Percentiles rank a stretch among this genome's conserved stretches.
phyloP scores from a whole-genome alignment of 164 flowering plant genomes.

The Aristolochia fimbriata region DNA sequence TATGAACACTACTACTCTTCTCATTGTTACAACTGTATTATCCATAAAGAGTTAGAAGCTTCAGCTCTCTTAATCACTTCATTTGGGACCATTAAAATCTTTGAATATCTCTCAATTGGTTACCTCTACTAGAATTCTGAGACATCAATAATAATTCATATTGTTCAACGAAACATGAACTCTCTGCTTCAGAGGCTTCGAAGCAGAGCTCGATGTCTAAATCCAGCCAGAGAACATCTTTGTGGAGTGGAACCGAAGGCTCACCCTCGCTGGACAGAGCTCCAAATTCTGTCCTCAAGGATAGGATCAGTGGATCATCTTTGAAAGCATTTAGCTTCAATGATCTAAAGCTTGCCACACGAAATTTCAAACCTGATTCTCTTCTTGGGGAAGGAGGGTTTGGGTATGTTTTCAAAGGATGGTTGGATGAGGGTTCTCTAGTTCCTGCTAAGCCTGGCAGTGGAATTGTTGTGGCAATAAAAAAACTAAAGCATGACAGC shows the following conservation, averaged over 20 bases:
- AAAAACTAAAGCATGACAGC: constrained; percentile 70
- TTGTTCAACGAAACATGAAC: not conserved
- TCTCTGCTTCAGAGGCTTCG: not conserved
- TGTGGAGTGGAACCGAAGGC: not conserved
- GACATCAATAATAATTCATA: not conserved
- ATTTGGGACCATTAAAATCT: too few relatives aligned
- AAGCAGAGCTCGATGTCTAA: not conserved
- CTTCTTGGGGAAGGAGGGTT: constrained; percentile 90
- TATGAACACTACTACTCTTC: not conserved
- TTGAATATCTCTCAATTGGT: too few relatives aligned
- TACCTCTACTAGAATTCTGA: too few relatives aligned
- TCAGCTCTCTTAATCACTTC: too few relatives aligned
- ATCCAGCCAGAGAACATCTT: not conserved
- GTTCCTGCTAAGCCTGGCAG: constrained; percentile 28
- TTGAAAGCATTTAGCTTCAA: constrained; percentile 52
- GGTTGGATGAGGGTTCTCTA: constrained; percentile 34
- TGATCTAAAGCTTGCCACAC: constrained; percentile 68
- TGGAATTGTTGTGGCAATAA: constrained; percentile 62
- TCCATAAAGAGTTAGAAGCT: not conserved
- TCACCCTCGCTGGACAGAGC: not conserved
- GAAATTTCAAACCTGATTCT: constrained; percentile 55
- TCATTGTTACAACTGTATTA: not conserved
- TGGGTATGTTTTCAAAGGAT: constrained; percentile 83
- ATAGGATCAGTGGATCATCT: not conserved
- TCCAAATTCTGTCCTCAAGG: too few relatives aligned